Percentiles rank a stretch among this genome's conserved stretches.
phyloP scores from a whole-genome alignment of 768 basidiomycete species.

The Leccinum barrowsii region DNA sequence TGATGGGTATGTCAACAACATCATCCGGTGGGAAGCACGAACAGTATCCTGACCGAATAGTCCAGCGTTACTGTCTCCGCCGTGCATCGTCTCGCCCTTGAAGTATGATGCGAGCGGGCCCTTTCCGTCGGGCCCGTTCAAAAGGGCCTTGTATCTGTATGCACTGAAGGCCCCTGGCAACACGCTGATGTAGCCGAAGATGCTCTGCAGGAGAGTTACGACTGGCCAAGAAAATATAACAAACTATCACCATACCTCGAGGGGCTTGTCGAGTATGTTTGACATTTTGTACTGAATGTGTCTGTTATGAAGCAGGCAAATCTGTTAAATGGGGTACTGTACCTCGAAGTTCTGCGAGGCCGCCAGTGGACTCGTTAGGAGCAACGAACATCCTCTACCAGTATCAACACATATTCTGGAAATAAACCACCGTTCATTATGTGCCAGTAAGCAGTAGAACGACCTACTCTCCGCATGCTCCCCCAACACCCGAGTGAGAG shows the following conservation, averaged over 20 bases:
- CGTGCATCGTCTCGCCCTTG: slow-evolving; percentile 88
- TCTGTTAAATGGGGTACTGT: neutral
- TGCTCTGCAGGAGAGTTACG: slow-evolving; percentile 43
- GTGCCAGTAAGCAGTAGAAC: neutral
- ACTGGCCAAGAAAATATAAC: neutral
- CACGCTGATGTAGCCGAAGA: slow-evolving; percentile 84
- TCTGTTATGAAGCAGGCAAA: neutral
- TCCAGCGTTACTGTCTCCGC: slow-evolving; percentile 57
- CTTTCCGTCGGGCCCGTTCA: slow-evolving; percentile 82
- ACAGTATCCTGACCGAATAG: slow-evolving; percentile 48
- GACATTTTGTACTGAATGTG: slow-evolving; percentile 81
- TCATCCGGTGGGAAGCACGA: neutral
- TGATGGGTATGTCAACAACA: slow-evolving; percentile 14
- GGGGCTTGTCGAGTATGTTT: slow-evolving; percentile 92
- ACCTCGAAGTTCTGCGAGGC: slow-evolving; percentile 97
- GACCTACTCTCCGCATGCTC: slow-evolving; percentile 89
- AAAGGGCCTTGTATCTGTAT: slow-evolving; percentile 83
- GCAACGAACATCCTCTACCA: slow-evolving; percentile 66
- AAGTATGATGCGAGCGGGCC: slow-evolving; percentile 92
- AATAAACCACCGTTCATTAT: neutral
- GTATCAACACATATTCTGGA: slow-evolving; percentile 77
- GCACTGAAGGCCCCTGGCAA: slow-evolving; percentile 92
- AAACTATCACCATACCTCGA: slow-evolving; percentile 59
- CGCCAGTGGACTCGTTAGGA: slow-evolving; percentile 73
- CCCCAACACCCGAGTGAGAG: slow-evolving; percentile 80